These are phyloP conservation scores for Macrolepiota albuminosa DNA, from an alignment of 768 basidiomycete species.

Conservation along the genomic window DNA sequence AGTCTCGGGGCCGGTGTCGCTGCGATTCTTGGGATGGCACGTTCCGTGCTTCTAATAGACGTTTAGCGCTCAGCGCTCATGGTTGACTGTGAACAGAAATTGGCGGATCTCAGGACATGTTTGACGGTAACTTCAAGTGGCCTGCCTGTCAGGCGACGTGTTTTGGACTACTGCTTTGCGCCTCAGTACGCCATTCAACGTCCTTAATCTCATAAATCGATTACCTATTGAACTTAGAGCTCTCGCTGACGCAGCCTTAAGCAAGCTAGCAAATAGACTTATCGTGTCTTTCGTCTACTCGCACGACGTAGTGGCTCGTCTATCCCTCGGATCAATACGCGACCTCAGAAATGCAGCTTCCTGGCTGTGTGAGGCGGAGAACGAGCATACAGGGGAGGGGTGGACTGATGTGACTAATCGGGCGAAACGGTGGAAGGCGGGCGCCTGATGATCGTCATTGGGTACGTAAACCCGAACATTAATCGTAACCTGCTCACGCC, in stretches of 20 bases:
- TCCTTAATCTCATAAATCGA: not conserved
- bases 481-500: not conserved
- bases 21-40: slow-evolving; percentile 65
- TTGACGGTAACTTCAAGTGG: slow-evolving; percentile 65
- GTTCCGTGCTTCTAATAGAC: slow-evolving; percentile 14
- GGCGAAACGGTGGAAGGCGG: slow-evolving; percentile 59
- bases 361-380: slow-evolving; percentile 76
- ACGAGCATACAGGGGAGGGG: slow-evolving; percentile 44
- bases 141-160: slow-evolving; percentile 58
- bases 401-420: slow-evolving; percentile 41
- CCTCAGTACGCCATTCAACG: slow-evolving; percentile 56
- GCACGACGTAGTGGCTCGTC: slow-evolving; percentile 73
- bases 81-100: slow-evolving; percentile 50
- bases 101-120: slow-evolving; percentile 80
- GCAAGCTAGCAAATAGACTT: slow-evolving; percentile 54
- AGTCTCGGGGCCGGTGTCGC: slow-evolving; percentile 84
- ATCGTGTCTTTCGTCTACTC: slow-evolving; percentile 80
- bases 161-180: slow-evolving; percentile 75
- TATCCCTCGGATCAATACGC: slow-evolving; percentile 73
- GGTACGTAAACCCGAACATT: slow-evolving; percentile 28
- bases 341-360: slow-evolving; percentile 71
- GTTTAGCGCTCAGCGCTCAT: not conserved
- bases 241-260: slow-evolving; percentile 55
- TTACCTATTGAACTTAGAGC: slow-evolving; percentile 35
- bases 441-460: slow-evolving; percentile 51